These are phyloP conservation scores for Protoeuglena noctilucae DNA, from an alignment of 139 green algal genomes.

Conservation along the genomic window DNA sequence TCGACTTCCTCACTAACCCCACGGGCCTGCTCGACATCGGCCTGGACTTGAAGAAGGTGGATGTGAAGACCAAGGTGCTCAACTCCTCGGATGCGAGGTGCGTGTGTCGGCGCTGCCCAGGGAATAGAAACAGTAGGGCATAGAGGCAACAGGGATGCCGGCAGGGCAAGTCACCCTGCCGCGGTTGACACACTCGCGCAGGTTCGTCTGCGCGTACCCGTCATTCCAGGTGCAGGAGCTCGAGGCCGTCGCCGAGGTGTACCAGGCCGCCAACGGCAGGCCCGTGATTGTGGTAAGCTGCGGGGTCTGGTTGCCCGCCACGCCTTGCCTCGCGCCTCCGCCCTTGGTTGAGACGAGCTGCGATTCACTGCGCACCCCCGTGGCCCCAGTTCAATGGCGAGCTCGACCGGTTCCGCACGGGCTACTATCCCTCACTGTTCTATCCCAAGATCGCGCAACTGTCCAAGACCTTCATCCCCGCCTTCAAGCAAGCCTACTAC, in stretches of 20 bases:
- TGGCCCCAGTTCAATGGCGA: constrained; percentile 89
- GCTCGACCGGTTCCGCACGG: constrained; percentile 51
- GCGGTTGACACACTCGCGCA: neutral
- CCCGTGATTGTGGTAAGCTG: constrained; percentile 65
- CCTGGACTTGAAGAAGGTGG: constrained; percentile 20
- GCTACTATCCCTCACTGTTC: constrained; percentile 62
- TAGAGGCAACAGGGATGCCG: no score
- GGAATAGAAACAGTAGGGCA: no score
- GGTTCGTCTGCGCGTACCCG: constrained; percentile 53
- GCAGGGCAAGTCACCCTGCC: neutral
- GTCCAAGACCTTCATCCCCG: constrained; percentile 38
- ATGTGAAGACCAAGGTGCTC: constrained; percentile 14
- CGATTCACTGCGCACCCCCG: no score
- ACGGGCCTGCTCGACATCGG: constrained; percentile 33
- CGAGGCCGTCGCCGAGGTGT: constrained; percentile 42
- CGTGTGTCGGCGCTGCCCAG: no score
- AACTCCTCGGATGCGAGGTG: no score
- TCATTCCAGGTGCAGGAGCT: constrained; percentile 53
- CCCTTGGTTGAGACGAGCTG: no score
- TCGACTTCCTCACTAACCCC: constrained; percentile 59
- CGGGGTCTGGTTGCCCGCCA: no score
- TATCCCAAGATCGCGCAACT: constrained; percentile 64
- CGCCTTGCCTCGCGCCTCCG: no score
- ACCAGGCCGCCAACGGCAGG: constrained; percentile 11
- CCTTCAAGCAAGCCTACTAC: constrained; percentile 50